Evolutionary conservation across 2,329 filamentous ascomycete genomes (phyloP), one percentile per base, ranked within the genome.

Genomic region (Trichophyton rubrum): DNA sequence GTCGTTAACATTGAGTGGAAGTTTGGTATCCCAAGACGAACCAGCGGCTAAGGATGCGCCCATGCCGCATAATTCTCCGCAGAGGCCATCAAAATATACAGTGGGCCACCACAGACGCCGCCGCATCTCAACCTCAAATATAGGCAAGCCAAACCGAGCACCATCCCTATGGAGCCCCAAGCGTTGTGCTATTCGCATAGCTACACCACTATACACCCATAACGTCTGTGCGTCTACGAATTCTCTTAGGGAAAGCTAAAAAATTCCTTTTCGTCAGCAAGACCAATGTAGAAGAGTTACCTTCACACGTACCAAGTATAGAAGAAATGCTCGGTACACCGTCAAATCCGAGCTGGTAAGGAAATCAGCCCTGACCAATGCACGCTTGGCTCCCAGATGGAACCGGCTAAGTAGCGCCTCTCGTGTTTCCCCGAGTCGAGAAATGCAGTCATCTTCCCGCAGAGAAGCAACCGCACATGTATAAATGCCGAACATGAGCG

Each of bases 121-220:
- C 17, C 74, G 70, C 67, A 77, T 73, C 61, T 78, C 73, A 2
- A 69, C 69, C 59, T 77, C 74, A 59, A 76, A 74, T 2, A 69
- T 68, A 13, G 68, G 65, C 40, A 75, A 67, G n/a, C 69, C 67
- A 24, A 64, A 70, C 66, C 82, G 77, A 1, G 74, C 75, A 1
- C 81, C 78, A 67, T 89, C 86, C 40, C 78, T 79, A 64, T 89
- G 83, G 17, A 89, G 76, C 2, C 30, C 40, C 7, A 40, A 17
- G n/a, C 35, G 55, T 38, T 41, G 41, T 1, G 70, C 72, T 62
- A 85, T 82, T 15, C 82, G 67, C 33, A 68, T 64, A 6, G 68
- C 68, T 15, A 71, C 62, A 1, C 68, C 69, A 8, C 64, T 62
- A 20, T 47, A n/a, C 17, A 43, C 40, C 57, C 51, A 64, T 66